These are phyloP conservation scores for Neonectria punicea DNA, from an alignment of 2,329 filamentous ascomycete species.

Conservation along the genomic window DNA sequence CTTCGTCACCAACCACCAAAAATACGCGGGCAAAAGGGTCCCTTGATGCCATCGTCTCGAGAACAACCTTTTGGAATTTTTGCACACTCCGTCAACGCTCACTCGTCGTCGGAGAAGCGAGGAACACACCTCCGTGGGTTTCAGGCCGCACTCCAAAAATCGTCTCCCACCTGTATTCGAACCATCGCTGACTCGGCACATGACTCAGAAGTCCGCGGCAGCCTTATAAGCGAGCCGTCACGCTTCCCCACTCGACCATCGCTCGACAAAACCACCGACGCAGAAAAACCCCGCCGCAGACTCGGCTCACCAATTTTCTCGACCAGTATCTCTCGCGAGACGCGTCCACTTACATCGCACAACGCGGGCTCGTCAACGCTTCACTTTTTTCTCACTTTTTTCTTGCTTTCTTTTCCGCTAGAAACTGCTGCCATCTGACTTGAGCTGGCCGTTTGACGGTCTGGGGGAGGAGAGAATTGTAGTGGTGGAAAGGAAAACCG, in stretches of 20 bases:
- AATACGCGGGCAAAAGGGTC: neutral
- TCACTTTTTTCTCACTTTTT: neutral
- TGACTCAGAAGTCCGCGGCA: slow-evolving; percentile 31
- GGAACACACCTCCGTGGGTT: neutral
- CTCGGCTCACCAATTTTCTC: slow-evolving; percentile 38
- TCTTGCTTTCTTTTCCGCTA: no score
- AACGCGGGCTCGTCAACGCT: neutral
- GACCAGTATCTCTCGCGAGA: slow-evolving; percentile 36
- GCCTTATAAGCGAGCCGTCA: slow-evolving; percentile 27
- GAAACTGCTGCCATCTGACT: neutral
- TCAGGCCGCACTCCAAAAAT: slow-evolving; percentile 25
- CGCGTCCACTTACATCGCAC: slow-evolving; percentile 27
- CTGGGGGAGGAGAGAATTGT: slow-evolving; percentile 20
- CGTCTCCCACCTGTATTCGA: slow-evolving; percentile 37
- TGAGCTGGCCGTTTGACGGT: slow-evolving; percentile 28
- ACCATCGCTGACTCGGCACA: slow-evolving; percentile 35
- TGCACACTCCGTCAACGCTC: neutral
- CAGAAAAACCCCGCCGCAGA: slow-evolving; percentile 36
- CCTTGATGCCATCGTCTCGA: neutral
- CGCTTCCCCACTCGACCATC: slow-evolving; percentile 48
- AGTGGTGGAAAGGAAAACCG: neutral
- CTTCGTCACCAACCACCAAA: neutral
- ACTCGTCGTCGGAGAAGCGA: neutral
- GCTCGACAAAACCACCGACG: slow-evolving; percentile 2
- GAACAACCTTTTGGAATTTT: neutral